phyloP scores from a whole-genome alignment of 345 rosid species.

The rapeseed (Brassica napus) region Da-Ae NC_063438.1:22853001-22853500 shows the following conservation, averaged over 20 bases:
- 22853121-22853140: background rate
- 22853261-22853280: background rate
- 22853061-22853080: background rate
- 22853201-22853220: slow-evolving; percentile 21
- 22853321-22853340: background rate
- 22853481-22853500: slow-evolving; percentile 29
- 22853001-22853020: background rate
- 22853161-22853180: background rate
- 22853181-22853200: background rate
- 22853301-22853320: background rate
- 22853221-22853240: background rate
- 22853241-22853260: background rate
- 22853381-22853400: background rate
- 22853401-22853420: background rate
- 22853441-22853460: background rate
- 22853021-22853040: background rate
- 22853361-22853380: background rate
- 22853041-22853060: slow-evolving; percentile 1
- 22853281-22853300: background rate
- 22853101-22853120: slow-evolving; percentile 6
- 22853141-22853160: too few relatives aligned
- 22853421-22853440: background rate
- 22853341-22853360: background rate
- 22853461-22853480: background rate
- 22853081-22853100: background rate